Evolutionary conservation across 495 filamentous ascomycete genomes (phyloP), one percentile per base, ranked within the genome.

Genomic region (Chaetomium fimeti): DNA sequence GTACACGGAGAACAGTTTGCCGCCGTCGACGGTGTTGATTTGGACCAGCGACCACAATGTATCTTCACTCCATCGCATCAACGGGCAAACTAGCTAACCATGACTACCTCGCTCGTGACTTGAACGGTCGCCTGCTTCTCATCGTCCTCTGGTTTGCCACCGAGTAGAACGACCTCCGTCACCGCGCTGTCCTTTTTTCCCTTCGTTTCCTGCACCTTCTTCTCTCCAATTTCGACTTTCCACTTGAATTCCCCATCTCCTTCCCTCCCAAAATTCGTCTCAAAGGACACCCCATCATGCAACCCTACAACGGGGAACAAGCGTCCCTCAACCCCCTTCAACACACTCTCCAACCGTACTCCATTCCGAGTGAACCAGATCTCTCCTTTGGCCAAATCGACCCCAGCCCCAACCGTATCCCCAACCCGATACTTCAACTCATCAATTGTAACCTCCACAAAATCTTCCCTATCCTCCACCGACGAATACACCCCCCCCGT

Each of bases 351-450:
- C 29, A 68, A 3, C 48, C 43, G 52, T 9, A 51, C 49, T 5
- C 71, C 71, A 27, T 74, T 72, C 53, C 42, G 66, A n/a, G 71
- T 74, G 28, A 62, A 71, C 69, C 67, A 74, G 0, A 71, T 63
- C 67, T 64, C 63, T 2, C 62, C 40, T 49, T 24, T 49, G 0
- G 9, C 58, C 43, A 71, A 32, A 45, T 74, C 67, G 5, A 74
- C 71, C 0, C 69, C 71, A 20, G 52, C 60, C 5, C 71, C 71
- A 4, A 74, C 64, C 43, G 62, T 67, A 45, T 71, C 69, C 4
- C 71, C 71, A 1, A 60, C 59, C 25, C 40, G 8, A 22, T 64
- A 69, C 52, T 27, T 13, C 47, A n/a, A 4, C 45, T 53, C 27
- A 4, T 43, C 45, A 20, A 22, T 12, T 5, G 6, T 11, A 15